A percentile compares a stretch with the other conserved stretches of the same genome.
Evolutionary conservation across 1,139 yeast species (phyloP).

Genomic region (Yamadazyma pseudoaaseri): DNA sequence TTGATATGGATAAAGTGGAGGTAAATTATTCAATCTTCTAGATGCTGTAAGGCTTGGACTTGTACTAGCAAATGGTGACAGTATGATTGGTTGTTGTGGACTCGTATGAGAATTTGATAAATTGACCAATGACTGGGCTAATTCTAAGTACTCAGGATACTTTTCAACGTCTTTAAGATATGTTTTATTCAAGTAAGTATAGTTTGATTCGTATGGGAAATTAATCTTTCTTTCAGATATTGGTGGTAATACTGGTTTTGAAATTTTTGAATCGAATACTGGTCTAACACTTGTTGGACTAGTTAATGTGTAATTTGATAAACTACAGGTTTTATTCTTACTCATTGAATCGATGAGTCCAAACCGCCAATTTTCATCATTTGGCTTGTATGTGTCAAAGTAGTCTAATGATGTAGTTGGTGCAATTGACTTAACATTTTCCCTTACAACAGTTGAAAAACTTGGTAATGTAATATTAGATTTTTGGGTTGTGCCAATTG

Average conservation of each 20-base stretch:
- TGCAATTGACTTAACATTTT: constrained; percentile 26
- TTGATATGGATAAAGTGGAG: constrained; percentile 18
- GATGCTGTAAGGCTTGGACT: constrained; percentile 4
- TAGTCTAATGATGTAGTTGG: constrained; percentile 49
- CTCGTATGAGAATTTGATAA: constrained; percentile 23
- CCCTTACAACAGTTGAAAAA: constrained; percentile 36
- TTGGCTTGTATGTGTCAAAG: constrained; percentile 48
- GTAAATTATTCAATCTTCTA: constrained; percentile 7
- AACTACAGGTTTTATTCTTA: constrained; percentile 19
- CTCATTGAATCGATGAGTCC: constrained; percentile 39
- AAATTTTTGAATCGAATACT: constrained; percentile 40
- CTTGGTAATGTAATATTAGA: constrained; percentile 33
- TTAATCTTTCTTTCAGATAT: constrained; percentile 41
- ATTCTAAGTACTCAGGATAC: constrained; percentile 49
- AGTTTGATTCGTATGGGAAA: constrained; percentile 56
- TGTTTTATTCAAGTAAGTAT: constrained; percentile 48
- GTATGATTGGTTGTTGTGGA: constrained; percentile 1
- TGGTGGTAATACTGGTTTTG: constrained; percentile 25
- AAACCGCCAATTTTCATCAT: constrained; percentile 48
- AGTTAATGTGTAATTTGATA: constrained; percentile 7
- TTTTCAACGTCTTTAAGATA: constrained; percentile 44
- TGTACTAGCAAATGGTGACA: constrained; percentile 4
- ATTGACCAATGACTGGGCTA: constrained; percentile 44
- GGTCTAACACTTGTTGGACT: constrained; percentile 25
- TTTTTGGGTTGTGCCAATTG: constrained; percentile 7